Evolutionary conservation across 73 alveolate genomes (phyloP).

Genomic region (Paramecium tetraurelia): DNA sequence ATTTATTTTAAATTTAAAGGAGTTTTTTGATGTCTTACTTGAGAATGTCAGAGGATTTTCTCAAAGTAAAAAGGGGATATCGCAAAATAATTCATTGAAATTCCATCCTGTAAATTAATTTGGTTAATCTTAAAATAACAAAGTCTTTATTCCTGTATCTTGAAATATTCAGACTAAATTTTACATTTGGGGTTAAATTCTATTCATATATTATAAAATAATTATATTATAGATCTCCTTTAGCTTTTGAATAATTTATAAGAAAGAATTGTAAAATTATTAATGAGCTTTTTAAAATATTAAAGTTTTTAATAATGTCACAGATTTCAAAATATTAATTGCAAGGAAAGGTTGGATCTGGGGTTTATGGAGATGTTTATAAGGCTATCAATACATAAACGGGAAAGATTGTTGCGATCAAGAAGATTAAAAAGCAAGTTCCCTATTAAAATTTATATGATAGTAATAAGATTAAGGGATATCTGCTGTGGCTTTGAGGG

Average conservation of each 20-base stretch:
- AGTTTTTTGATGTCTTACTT: background rate
- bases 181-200: too few relatives aligned
- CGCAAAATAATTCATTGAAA: too few relatives aligned
- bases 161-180: too few relatives aligned
- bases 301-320: background rate
- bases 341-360: slow-evolving; percentile 82
- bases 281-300: background rate
- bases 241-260: background rate
- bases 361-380: slow-evolving; percentile 95
- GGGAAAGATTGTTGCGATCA: slow-evolving; percentile 91
- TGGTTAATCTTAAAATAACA: too few relatives aligned
- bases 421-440: slow-evolving; percentile 77
- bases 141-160: too few relatives aligned
- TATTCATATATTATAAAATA: too few relatives aligned
- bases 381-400: slow-evolving; percentile 88
- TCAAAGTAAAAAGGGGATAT: too few relatives aligned
- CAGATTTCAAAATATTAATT: slow-evolving; percentile 19
- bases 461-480: slow-evolving; percentile 26
- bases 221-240: background rate
- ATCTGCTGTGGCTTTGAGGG: slow-evolving; percentile 32
- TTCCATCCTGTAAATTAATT: too few relatives aligned
- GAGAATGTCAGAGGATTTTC: background rate
- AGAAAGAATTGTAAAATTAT: background rate
- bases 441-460: background rate
- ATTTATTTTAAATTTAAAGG: background rate